Percentiles rank a stretch among this genome's conserved stretches.
Conservation (phyloP, 768 basidiomycete genomes). For the Pleurotus salmoneostramineus region DNA sequence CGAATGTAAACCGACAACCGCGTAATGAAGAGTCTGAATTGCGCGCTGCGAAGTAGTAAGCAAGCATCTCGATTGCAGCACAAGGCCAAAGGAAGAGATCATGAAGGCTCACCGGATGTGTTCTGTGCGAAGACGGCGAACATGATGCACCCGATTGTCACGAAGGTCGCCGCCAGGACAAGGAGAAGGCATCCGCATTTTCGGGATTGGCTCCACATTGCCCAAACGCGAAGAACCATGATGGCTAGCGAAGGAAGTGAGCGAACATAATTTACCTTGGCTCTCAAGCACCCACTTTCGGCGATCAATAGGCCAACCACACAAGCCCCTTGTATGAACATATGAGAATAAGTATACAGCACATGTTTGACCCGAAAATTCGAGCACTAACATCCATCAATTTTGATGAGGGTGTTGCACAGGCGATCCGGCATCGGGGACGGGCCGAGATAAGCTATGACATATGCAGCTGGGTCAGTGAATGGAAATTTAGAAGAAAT, state of each 20-base stretch:
- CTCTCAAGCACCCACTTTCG: too few relatives aligned
- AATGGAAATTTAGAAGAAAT: neutral
- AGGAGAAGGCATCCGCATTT: neutral
- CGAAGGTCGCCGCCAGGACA: neutral
- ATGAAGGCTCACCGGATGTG: too few relatives aligned
- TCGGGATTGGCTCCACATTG: neutral
- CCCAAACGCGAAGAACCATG: slow-evolving; percentile 6
- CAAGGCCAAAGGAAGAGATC: neutral
- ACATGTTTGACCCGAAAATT: neutral
- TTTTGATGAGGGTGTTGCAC: neutral
- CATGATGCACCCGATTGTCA: neutral
- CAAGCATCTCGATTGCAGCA: neutral
- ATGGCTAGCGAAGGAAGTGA: neutral
- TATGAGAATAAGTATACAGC: neutral
- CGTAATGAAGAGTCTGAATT: neutral
- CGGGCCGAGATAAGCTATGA: neutral
- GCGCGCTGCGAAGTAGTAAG: neutral
- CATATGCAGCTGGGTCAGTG: too few relatives aligned
- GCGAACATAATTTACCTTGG: too few relatives aligned
- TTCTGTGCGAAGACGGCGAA: neutral
- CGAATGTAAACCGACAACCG: neutral
- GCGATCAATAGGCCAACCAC: too few relatives aligned
- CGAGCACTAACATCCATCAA: neutral
- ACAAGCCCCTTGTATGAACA: too few relatives aligned
- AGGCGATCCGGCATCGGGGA: neutral